Conservation (phyloP, 1,139 yeast species). For the Trichomonascaceae sp. region DNA sequence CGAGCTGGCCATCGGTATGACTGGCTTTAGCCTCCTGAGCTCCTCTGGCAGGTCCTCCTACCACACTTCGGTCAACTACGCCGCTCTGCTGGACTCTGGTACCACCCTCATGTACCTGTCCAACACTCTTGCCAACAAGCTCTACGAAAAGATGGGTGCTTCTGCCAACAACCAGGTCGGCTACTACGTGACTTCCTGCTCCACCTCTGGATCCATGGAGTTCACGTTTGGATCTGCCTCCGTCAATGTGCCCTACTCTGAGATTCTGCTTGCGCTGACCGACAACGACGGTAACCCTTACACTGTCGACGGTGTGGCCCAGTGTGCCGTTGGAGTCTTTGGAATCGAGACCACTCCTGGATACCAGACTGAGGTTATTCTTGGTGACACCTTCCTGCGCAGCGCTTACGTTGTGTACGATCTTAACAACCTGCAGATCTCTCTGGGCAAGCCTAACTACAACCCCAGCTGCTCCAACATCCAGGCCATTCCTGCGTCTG, state of each 20-base stretch:
- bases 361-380: slow-evolving; percentile 14
- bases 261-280: background rate
- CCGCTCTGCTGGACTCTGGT: slow-evolving; percentile 22
- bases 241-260: background rate
- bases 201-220: background rate
- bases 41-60: background rate
- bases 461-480: background rate
- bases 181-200: slow-evolving; percentile 6
- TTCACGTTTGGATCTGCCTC: background rate
- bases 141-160: background rate
- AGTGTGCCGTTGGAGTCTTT: background rate
- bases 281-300: slow-evolving; percentile 6
- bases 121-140: background rate
- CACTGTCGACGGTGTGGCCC: background rate
- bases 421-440: slow-evolving; percentile 44
- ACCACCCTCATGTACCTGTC: slow-evolving; percentile 21
- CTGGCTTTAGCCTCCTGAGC: background rate
- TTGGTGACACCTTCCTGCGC: slow-evolving; percentile 60
- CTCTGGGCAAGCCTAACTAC: slow-evolving; percentile 28
- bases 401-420: slow-evolving; percentile 62
- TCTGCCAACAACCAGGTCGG: background rate
- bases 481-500: background rate
- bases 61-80: background rate
- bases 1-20: background rate
- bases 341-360: background rate